phyloP scores from a whole-genome alignment of 139 green algal genomes.

The Chlamydomonas sphaeroides region DNA sequence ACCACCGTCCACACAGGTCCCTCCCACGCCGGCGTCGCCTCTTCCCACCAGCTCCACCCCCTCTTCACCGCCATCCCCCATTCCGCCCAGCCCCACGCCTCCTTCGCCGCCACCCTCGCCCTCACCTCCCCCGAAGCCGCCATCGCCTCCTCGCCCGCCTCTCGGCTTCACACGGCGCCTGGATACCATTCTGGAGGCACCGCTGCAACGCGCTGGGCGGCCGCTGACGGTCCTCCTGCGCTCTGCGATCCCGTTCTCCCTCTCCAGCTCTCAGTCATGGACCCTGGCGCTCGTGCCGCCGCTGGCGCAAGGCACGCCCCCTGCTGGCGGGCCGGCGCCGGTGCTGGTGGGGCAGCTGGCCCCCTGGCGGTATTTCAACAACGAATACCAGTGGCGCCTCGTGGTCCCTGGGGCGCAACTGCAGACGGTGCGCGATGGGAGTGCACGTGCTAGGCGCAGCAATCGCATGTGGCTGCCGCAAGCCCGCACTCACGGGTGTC shows the following conservation, averaged over 20 bases:
- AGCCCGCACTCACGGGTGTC: too few relatives aligned
- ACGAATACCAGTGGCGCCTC: slow-evolving; percentile 13
- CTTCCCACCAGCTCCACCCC: not conserved
- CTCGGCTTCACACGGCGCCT: not conserved
- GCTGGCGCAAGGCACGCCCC: too few relatives aligned
- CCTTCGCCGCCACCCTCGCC: not conserved
- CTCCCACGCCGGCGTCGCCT: not conserved
- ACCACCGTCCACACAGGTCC: not conserved
- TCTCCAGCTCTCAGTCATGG: not conserved
- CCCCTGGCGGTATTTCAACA: slow-evolving; percentile 7
- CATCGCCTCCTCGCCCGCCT: not conserved
- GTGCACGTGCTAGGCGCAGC: too few relatives aligned
- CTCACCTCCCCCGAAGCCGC: not conserved
- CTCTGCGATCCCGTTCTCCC: not conserved
- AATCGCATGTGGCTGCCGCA: too few relatives aligned
- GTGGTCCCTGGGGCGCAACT: not conserved
- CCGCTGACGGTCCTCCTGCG: slow-evolving; percentile 19
- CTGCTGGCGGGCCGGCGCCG: not conserved
- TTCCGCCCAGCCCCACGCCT: not conserved
- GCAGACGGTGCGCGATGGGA: not conserved
- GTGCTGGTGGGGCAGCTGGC: not conserved
- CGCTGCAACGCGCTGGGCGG: slow-evolving; percentile 3
- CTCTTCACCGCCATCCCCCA: not conserved
- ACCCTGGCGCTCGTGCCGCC: not conserved
- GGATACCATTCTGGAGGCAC: not conserved